Evolutionary conservation across 306 rosid genomes (phyloP), one percentile per base, ranked within the genome.

Genomic region (Argentina anserina): DNA sequence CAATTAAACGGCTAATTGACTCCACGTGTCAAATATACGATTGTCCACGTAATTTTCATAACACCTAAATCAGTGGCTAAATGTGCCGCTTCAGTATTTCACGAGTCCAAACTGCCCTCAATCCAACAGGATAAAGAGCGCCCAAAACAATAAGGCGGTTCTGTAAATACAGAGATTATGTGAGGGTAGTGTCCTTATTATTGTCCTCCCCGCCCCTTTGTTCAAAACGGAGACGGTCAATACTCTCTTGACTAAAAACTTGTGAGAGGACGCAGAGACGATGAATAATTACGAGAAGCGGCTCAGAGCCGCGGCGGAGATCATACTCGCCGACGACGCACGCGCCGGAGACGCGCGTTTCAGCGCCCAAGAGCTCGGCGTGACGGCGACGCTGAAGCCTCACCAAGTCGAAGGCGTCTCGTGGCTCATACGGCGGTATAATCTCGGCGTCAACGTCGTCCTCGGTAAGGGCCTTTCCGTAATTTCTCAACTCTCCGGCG

Each of bases 391-490:
- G 49, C 88, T 93, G 69, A 91, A 90, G 47, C 94, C 90, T 15
- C 77, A 93, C 83, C 98, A 93, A 79, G 83, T 89, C 40, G 96
- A 93, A 79, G 98, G 98, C 67, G 84, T 90, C 73, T 87, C 84
- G 47, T 93, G 98, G 96, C 96, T 93, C 53, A 78, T 91, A 5
- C 81, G 92, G 75, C 89, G 92, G 73, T 86, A 84, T 77, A 67
- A 75, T 61, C 92, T 89, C 71, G 98, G 98, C 69, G 98, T 90
- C 83, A 93, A 93, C 79, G 94, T 86, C 61, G 76, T 93, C 69
- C 96, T 93, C 39, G 98, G 98, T 93, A 53, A 63, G 76, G 46
- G 25, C 33, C 21, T 39, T 25, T 43, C 8, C 42, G 17, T 26
- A 33, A 13, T 15, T 65, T 79, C 50, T 28, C 41, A 63, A 69